Conservation (phyloP, 257 asterid species). For the Linderniella brevidens region DNA sequence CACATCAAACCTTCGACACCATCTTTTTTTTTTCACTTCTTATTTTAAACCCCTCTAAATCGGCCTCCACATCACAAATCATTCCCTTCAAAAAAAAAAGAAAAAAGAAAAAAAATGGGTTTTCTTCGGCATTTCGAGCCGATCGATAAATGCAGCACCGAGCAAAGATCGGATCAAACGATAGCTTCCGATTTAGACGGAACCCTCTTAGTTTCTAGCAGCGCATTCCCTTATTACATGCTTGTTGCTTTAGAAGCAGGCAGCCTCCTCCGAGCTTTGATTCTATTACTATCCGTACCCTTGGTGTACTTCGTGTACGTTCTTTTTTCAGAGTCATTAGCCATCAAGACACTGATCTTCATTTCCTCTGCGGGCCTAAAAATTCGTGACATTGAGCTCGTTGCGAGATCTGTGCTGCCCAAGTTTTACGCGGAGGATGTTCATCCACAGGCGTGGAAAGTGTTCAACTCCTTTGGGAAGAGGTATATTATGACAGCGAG, state of each 20-base stretch:
- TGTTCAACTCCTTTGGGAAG: conserved; percentile 57
- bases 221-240: conserved; percentile 66
- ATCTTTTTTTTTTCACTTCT: no score
- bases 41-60: background rate
- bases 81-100: no score
- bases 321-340: conserved; percentile 46
- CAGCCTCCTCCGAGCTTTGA: conserved; percentile 41
- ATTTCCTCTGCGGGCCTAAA: conserved; percentile 53
- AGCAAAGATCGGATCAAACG: conserved; percentile 42
- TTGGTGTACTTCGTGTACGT: conserved; percentile 33
- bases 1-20: no score
- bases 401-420: conserved; percentile 67
- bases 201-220: conserved; percentile 40
- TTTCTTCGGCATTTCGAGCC: conserved; percentile 33
- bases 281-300: conserved; percentile 39
- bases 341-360: conserved; percentile 34
- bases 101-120: no score
- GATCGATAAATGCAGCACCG: conserved; percentile 29
- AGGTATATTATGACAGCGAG: conserved; percentile 61
- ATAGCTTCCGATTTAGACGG: conserved; percentile 86
- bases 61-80: background rate
- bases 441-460: conserved; percentile 51
- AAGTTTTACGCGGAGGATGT: conserved; percentile 76
- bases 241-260: conserved; percentile 88
- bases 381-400: conserved; percentile 58